Base-by-base conservation (phyloP, 495 filamentous ascomycete genomes). In the Penicillium ucsense region DNA sequence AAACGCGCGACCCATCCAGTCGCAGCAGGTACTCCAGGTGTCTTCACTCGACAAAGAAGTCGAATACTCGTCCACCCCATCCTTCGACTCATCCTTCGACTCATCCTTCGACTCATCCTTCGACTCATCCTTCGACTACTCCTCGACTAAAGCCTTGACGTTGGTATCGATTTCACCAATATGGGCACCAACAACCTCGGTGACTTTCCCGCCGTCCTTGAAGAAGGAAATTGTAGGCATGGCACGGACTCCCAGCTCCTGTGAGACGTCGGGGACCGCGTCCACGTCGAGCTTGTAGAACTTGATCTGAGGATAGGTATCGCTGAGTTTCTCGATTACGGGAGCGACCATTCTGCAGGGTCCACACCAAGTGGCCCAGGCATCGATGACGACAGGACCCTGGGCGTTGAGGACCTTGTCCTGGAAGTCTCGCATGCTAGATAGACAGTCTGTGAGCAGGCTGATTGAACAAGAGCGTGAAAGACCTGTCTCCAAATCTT, bases 261-360 rank as follows among this genome's bases (percentile, higher is more conserved):
- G 72, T 20, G 83, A 79, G 8, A 92, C 76, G 8, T 86, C 82
- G 42, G 83, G 73, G 5, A 87, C 68, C 41, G 81, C 73, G 62
- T 94, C 89, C 49, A 95, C 87, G 65, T 95, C 86, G 56, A 95
- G 59, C 75, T 94, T 94, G 77, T 78, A 82, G 71, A 94, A 95
- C 54, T 77, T 72, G 48, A 78, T 76, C 31, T 71, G 59, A 43
- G 72, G 31, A 62, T 72, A 74, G 8, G 59, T 49, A 29, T 82
- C 55, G 52, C 80, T 76, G 65, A 60, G 83, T 74, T 78, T 70
- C 35, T 79, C 76, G 40, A 94, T 56, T 12, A 75, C 59, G 8
- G 89, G 89, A 6, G 87, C 79, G 56, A 95, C 87, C 44, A 75
- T 68, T 68, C 85, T 92, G 81, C 89, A 95, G 43, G 89, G 89